Percentiles rank a stretch among this genome's conserved stretches.
Conservation (phyloP, 495 filamentous ascomycete species). For the Cercophora sp. region DNA sequence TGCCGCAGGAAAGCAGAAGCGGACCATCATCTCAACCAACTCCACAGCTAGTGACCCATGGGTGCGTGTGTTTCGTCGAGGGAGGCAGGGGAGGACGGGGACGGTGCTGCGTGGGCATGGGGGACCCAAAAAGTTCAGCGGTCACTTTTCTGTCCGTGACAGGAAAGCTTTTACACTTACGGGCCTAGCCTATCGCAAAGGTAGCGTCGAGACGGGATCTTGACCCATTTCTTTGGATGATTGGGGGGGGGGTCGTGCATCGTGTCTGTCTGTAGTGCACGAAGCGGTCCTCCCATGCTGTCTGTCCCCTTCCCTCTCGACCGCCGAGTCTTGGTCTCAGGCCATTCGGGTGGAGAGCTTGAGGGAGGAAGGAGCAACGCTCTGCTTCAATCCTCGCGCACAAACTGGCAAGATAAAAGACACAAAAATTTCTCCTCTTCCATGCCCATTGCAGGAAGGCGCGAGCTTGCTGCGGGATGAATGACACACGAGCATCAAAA, state of each 20-base stretch:
- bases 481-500: not conserved
- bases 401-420: too few species aligned
- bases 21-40: not conserved
- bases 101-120: conserved; percentile 1
- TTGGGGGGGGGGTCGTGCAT: not conserved
- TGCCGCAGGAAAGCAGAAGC: not conserved
- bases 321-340: too few species aligned
- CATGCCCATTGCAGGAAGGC: conserved; percentile 1
- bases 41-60: not conserved
- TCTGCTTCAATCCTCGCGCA: too few species aligned
- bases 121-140: conserved; percentile 4
- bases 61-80: not conserved
- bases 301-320: too few species aligned
- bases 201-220: conserved; percentile 7
- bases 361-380: too few species aligned
- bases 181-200: not conserved
- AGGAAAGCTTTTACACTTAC: conserved; percentile 3
- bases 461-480: not conserved
- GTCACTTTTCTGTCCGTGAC: conserved; percentile 5
- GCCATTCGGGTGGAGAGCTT: too few species aligned
- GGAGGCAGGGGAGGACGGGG: conserved; percentile 6
- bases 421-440: too few species aligned
- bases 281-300: too few species aligned
- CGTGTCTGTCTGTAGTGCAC: too few species aligned
- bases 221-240: conserved; percentile 1